A percentile compares a stretch with the other conserved stretches of the same genome.
Conservation (phyloP, 1,139 yeast genomes). For the Komagataea norvegica region DNA sequence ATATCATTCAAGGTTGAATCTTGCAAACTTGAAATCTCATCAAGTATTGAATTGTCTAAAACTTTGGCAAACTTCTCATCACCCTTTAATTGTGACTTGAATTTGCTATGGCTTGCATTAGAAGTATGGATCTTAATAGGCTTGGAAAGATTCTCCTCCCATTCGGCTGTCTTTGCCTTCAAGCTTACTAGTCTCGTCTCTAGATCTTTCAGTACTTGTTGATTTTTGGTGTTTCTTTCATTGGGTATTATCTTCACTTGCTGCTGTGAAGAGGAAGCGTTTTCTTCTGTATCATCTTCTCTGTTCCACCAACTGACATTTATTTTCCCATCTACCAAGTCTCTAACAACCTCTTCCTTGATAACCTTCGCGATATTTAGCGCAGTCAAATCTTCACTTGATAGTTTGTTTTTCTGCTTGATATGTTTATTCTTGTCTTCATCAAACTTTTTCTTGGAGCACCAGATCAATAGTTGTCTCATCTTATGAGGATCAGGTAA, state of each 20-base stretch:
- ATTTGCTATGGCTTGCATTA: not conserved
- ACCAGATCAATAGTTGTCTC: conserved; percentile 70
- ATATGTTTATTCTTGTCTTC: conserved; percentile 30
- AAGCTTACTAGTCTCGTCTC: conserved; percentile 41
- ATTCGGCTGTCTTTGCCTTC: conserved; percentile 42
- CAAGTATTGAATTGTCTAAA: conserved; percentile 15
- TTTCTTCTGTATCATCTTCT: conserved; percentile 28
- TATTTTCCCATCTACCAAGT: conserved; percentile 53
- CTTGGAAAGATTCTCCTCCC: conserved; percentile 34
- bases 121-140: conserved; percentile 11
- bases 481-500: conserved; percentile 70
- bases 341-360: conserved; percentile 58
- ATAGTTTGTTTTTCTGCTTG: conserved; percentile 24
- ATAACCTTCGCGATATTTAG: conserved; percentile 57
- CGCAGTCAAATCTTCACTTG: conserved; percentile 37
- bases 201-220: conserved; percentile 42
- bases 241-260: conserved; percentile 41
- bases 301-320: conserved; percentile 65
- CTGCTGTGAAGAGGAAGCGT: conserved; percentile 1
- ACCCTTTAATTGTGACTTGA: conserved; percentile 1
- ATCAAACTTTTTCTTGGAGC: conserved; percentile 48
- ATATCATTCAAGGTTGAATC: conserved; percentile 23
- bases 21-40: conserved; percentile 15
- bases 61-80: conserved; percentile 12
- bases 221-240: conserved; percentile 50